phyloP scores from a whole-genome alignment of 2,329 filamentous ascomycete genomes.

The Lecanoromycetidae sp. region DNA sequence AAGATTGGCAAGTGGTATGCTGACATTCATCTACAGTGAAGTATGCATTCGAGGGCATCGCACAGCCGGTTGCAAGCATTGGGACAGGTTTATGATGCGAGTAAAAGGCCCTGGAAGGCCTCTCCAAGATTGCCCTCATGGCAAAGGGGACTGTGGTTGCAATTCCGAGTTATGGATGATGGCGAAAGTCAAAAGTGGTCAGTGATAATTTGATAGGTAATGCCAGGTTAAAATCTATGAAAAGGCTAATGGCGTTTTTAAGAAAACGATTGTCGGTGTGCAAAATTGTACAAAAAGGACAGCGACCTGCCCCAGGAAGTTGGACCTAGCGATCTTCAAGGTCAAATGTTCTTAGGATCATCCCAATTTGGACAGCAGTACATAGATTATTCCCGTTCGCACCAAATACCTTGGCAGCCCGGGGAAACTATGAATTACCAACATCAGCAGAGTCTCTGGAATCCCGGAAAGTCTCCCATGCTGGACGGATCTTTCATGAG shows the following conservation, averaged over 20 bases:
- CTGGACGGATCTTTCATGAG: too few relatives aligned
- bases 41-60: slow-evolving; percentile 17
- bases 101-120: slow-evolving; percentile 38
- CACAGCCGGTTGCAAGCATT: slow-evolving; percentile 22
- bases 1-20: neutral
- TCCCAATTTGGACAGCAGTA: slow-evolving; percentile 18
- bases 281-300: neutral
- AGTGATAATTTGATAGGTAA: slow-evolving; percentile 35
- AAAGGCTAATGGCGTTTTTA: too few relatives aligned
- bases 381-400: neutral
- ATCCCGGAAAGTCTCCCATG: too few relatives aligned
- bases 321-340: slow-evolving; percentile 27
- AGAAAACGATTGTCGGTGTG: slow-evolving; percentile 12
- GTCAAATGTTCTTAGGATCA: slow-evolving; percentile 19
- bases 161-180: too few relatives aligned
- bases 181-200: slow-evolving; percentile 31
- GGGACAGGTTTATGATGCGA: slow-evolving; percentile 38
- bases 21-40: slow-evolving; percentile 5
- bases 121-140: slow-evolving; percentile 36
- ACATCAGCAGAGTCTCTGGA: too few relatives aligned
- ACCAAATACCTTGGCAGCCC: too few relatives aligned
- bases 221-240: slow-evolving; percentile 32
- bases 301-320: slow-evolving; percentile 26
- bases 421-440: too few relatives aligned
- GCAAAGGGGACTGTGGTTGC: slow-evolving; percentile 32